Evolutionary conservation across 768 basidiomycete species (phyloP).

Genomic region (Kwoniella botswanensis): DNA sequence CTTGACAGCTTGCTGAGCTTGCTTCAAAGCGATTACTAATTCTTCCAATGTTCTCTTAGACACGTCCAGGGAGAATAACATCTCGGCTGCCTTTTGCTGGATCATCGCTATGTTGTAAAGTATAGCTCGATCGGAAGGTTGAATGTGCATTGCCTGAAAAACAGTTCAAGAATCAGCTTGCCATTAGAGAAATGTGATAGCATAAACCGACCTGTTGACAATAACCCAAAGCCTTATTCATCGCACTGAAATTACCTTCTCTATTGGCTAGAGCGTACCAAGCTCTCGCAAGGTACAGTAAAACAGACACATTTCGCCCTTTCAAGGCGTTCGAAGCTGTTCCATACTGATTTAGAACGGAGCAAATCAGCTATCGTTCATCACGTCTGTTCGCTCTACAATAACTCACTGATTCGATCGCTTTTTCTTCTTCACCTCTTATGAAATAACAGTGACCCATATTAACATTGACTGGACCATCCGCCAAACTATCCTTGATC

Average conservation of each 20-base stretch:
- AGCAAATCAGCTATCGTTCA: constrained; percentile 2
- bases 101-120: constrained; percentile 98
- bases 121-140: constrained; percentile 86
- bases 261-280: constrained; percentile 94
- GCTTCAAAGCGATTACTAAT: constrained; percentile 74
- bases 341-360: constrained; percentile 70
- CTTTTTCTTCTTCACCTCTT: constrained; percentile 90
- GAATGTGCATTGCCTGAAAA: constrained; percentile 76
- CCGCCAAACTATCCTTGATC: constrained; percentile 80
- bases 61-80: constrained; percentile 74
- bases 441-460: constrained; percentile 95
- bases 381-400: too few species aligned
- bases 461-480: constrained; percentile 88
- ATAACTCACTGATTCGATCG: constrained; percentile 82
- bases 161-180: background rate
- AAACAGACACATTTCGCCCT: constrained; percentile 72
- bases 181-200: background rate
- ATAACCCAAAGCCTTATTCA: constrained; percentile 82
- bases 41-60: constrained; percentile 81
- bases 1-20: constrained; percentile 86
- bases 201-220: constrained; percentile 70
- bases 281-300: constrained; percentile 85
- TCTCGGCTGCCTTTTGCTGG: constrained; percentile 91
- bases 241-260: constrained; percentile 78
- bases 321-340: constrained; percentile 81